Evolutionary conservation across 768 basidiomycete species (phyloP).

Genomic region (Pseudohyphozyma bogoriensis): DNA sequence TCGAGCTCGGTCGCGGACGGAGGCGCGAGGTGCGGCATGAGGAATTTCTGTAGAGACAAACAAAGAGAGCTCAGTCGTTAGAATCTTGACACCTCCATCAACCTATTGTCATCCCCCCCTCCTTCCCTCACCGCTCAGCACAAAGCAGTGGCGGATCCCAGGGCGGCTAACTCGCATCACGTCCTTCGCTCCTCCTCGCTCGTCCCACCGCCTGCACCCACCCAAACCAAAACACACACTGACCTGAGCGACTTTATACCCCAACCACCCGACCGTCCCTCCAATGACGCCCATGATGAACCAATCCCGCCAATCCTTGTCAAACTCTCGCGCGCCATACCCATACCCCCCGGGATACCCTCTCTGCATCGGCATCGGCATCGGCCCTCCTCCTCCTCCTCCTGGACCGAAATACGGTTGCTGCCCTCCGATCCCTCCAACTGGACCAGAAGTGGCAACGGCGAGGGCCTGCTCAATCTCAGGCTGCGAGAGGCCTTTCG

Average conservation of each 20-base stretch:
- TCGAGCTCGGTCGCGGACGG: slow-evolving; percentile 82
- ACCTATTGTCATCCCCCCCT: not conserved
- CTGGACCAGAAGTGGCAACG: slow-evolving; percentile 54
- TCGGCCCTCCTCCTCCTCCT: not conserved
- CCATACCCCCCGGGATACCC: not conserved
- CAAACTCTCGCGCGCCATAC: slow-evolving; percentile 24
- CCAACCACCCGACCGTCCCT: slow-evolving; percentile 71
- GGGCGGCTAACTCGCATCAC: no score
- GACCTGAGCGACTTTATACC: slow-evolving; percentile 68
- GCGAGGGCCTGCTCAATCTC: slow-evolving; percentile 80
- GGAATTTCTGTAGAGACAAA: slow-evolving; percentile 83
- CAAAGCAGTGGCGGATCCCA: no score
- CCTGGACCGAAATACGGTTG: slow-evolving; percentile 6
- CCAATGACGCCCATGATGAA: slow-evolving; percentile 95
- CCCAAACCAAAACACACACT: slow-evolving; percentile 17
- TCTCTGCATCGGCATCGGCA: not conserved
- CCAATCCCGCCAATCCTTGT: slow-evolving; percentile 84
- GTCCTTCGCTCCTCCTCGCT: not conserved
- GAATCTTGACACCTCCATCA: no score
- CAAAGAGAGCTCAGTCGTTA: no score
- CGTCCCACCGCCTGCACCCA: not conserved
- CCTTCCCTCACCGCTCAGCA: no score
- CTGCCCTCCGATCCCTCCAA: no score
- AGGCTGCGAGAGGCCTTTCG: slow-evolving; percentile 69
- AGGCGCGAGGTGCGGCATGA: slow-evolving; percentile 80